Percentiles rank a stretch among this genome's conserved stretches.
Evolutionary conservation across 1,284 basidiomycete species (phyloP).

Genomic region (Ustilago crameri): DNA sequence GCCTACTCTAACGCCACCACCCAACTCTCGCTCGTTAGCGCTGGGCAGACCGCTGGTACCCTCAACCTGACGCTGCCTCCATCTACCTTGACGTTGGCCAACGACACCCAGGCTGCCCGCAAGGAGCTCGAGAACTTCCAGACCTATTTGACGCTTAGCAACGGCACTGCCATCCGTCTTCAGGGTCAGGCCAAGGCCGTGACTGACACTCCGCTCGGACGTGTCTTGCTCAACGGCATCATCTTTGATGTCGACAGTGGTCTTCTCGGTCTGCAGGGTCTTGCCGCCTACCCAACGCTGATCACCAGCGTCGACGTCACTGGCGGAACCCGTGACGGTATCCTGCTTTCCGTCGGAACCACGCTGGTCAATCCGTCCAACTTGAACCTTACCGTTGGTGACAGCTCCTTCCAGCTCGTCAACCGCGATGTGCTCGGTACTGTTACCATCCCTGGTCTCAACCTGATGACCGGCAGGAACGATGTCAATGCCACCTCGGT

Average conservation of each 20-base stretch:
- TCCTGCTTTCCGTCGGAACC: conserved; percentile 74
- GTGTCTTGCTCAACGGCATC: conserved; percentile 78
- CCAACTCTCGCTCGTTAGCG: conserved; percentile 49
- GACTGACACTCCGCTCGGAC: conserved; percentile 77
- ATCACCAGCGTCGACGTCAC: conserved; percentile 78
- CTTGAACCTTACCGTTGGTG: conserved; percentile 72
- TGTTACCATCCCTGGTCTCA: conserved; percentile 54
- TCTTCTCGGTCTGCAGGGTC: conserved; percentile 75
- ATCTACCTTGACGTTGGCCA: conserved; percentile 73
- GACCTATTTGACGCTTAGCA: conserved; percentile 68
- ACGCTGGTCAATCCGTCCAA: conserved; percentile 79
- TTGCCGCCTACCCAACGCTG: conserved; percentile 73
- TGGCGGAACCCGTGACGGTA: conserved; percentile 76
- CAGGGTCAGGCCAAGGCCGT: conserved; percentile 76
- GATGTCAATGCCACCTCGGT: conserved; percentile 60
- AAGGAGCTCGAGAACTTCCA: conserved; percentile 65
- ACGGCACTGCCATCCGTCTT: conserved; percentile 74
- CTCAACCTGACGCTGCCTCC: conserved; percentile 77
- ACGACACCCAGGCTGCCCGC: conserved; percentile 71
- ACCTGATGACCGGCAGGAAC: conserved; percentile 60
- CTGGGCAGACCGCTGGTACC: conserved; percentile 75
- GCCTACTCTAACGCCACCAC: conserved; percentile 41
- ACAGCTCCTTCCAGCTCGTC: conserved; percentile 72
- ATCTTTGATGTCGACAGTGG: conserved; percentile 79
- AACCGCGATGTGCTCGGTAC: conserved; percentile 69